Evolutionary conservation across 2,329 filamentous ascomycete genomes (phyloP).

Genomic region (Botrytis galanthina): DNA sequence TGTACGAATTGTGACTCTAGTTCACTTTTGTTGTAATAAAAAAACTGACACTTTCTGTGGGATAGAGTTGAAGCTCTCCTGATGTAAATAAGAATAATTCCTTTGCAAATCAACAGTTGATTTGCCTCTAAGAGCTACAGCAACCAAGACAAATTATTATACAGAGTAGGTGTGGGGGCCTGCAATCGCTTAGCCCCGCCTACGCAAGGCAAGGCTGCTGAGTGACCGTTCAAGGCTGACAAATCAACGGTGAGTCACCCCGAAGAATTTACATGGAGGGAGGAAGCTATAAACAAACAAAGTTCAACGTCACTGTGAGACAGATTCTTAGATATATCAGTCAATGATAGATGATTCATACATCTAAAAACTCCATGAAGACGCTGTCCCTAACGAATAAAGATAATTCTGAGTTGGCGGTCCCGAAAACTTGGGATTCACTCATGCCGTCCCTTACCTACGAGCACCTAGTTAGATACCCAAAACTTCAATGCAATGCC

Average conservation of each 20-base stretch:
- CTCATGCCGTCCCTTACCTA: neutral
- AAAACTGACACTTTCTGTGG: neutral
- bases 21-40: neutral
- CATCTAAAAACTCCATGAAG: neutral
- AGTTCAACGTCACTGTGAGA: neutral
- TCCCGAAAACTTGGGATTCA: neutral
- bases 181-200: slow-evolving; percentile 12
- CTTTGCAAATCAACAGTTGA: neutral
- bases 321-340: neutral
- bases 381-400: neutral
- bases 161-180: slow-evolving; percentile 5
- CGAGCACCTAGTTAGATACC: neutral
- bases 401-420: neutral
- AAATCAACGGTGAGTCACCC: slow-evolving; percentile 8
- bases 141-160: slow-evolving; percentile 15
- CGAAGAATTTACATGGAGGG: neutral
- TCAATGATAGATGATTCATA: slow-evolving; percentile 4
- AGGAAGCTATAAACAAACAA: neutral
- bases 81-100: neutral
- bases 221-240: slow-evolving; percentile 17
- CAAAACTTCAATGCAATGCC: slow-evolving; percentile 14
- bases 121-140: neutral
- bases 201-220: slow-evolving; percentile 14
- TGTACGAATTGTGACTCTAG: neutral
- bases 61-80: neutral